Base-by-base conservation (phyloP, 257 asterid genomes). In the Paulownia fortunei region DNA sequence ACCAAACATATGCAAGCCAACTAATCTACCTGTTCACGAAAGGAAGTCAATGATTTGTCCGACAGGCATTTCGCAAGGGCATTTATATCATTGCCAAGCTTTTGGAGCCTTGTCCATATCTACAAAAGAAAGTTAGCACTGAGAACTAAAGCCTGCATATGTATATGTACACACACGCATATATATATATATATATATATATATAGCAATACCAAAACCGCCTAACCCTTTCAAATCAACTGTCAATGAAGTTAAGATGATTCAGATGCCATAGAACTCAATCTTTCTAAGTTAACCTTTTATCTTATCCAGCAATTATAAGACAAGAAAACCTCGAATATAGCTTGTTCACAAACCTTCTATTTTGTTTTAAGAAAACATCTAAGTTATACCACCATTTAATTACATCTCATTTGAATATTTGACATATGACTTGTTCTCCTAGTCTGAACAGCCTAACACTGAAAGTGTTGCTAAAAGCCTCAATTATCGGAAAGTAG, bases 81-180 rank as follows among this genome's bases (percentile, higher is more conserved):
- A 80, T 78, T 76, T 65, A 89, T 83, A 68, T 87, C 89, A 42
- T 87, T 41, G 63, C 96, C 96, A 81, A 87, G 70, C 70, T 83
- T 88, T 65, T 88, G 89, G 77, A 92, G 89, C 77, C 84, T 92
- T 73, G 82, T 76, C 97, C 94, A 92, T 69, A 92, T 63, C 97
- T 92, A 81, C 82, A 87, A 79, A 76, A 65, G 65, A 72, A 61
- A 76, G 55, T 64, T 23, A 78, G 68, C 37, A 46, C 30, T 69
- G 39, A 72, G 67, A 59, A 55, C 65, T 13, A 42, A 52, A 59
- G 60, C 42, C 13, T 55, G 65, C 32, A 58, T 42, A 49, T 46
- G 66, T 4, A 56, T 11, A 27, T 36, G 58, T n/a, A 12, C 3
- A 72, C 15, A 72, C 21, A 72, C 49, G n/a, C 7, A 76, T 23